Evolutionary conservation across 2,329 filamentous ascomycete genomes (phyloP).

Genomic region (Zalaria obscura): DNA sequence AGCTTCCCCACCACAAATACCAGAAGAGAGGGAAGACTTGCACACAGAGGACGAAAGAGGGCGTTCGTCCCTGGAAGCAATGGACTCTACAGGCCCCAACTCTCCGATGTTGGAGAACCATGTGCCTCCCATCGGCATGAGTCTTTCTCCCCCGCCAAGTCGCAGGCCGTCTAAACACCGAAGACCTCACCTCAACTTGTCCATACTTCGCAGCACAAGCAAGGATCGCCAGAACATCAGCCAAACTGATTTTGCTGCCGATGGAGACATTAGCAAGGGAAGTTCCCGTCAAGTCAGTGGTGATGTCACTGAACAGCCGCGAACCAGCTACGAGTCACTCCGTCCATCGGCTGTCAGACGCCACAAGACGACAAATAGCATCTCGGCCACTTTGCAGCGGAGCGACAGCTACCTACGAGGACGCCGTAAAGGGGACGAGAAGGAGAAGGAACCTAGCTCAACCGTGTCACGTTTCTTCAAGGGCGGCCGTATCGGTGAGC

Average conservation of each 20-base stretch:
- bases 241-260: constrained; percentile 15
- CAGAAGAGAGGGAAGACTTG: neutral
- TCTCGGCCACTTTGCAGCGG: constrained; percentile 16
- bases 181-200: constrained; percentile 19
- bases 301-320: constrained; percentile 17
- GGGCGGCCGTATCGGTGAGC: constrained; percentile 57
- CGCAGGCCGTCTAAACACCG: constrained; percentile 19
- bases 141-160: constrained; percentile 22
- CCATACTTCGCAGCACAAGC: constrained; percentile 19
- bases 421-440: constrained; percentile 3
- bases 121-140: constrained; percentile 18
- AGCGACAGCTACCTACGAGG: neutral
- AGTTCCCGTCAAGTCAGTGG: constrained; percentile 17
- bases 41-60: neutral
- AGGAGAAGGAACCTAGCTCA: constrained; percentile 29
- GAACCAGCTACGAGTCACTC: constrained; percentile 23
- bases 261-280: constrained; percentile 1
- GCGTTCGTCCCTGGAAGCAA: neutral
- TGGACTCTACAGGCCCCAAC: constrained; percentile 22
- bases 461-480: constrained; percentile 65
- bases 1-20: no score
- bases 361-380: constrained; percentile 30
- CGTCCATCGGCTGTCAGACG: constrained; percentile 12
- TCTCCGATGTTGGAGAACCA: constrained; percentile 19
- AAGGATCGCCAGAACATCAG: constrained; percentile 19